These are phyloP conservation scores for Geosmithia putterillii DNA, from an alignment of 2,329 filamentous ascomycete species.

Conservation along the genomic window DNA sequence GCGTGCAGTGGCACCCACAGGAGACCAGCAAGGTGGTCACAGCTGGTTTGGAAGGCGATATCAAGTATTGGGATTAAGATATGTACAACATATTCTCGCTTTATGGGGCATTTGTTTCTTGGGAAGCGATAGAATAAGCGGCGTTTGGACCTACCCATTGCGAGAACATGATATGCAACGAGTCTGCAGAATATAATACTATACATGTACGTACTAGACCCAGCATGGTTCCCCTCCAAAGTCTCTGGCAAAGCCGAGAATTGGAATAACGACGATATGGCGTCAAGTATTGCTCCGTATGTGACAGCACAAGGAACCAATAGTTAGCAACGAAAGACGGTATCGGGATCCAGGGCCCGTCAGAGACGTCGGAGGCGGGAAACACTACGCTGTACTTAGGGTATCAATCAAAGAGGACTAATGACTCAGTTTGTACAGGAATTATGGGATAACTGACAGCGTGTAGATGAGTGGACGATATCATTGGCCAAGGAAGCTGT, in stretches of 20 bases:
- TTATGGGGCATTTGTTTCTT: background rate
- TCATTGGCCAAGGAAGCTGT: background rate
- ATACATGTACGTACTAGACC: background rate
- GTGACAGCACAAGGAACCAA: too few relatives aligned
- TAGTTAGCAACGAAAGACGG: too few relatives aligned
- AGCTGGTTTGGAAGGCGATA: conserved; percentile 76
- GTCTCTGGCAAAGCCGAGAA: background rate
- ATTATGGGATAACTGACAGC: background rate
- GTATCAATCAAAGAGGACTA: background rate
- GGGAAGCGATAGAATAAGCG: background rate
- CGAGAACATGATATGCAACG: background rate
- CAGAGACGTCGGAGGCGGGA: too few relatives aligned
- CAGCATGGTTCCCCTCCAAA: background rate
- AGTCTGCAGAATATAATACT: background rate
- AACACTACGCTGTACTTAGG: too few relatives aligned
- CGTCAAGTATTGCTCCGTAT: background rate
- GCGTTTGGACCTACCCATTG: background rate
- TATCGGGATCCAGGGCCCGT: too few relatives aligned
- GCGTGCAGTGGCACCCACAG: conserved; percentile 91
- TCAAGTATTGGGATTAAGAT: conserved; percentile 82
- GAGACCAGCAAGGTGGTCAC: conserved; percentile 91
- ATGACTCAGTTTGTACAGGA: background rate
- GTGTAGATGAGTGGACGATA: background rate
- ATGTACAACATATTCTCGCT: background rate
- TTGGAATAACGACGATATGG: background rate